Evolutionary conservation across 176 grass and related monocot genomes (phyloP).

Genomic region (Rhynchospora breviuscula): DNA sequence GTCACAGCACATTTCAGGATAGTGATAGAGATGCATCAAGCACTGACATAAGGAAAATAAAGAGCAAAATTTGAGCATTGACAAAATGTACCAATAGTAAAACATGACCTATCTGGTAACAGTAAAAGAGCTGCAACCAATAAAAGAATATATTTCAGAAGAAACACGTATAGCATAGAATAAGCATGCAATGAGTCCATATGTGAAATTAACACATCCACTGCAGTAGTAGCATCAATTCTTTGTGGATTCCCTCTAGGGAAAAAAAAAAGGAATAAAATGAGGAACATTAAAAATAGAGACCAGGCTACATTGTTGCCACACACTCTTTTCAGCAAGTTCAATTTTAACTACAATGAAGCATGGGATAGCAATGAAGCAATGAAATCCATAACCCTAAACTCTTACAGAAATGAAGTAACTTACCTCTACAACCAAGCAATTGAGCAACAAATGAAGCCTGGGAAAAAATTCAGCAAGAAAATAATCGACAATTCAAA

Average conservation of each 20-base stretch:
- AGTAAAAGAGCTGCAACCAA: not conserved
- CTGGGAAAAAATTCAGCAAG: too few species aligned
- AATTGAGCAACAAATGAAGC: too few species aligned
- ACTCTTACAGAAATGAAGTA: too few species aligned
- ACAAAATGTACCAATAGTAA: not conserved
- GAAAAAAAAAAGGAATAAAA: slow-evolving; percentile 21
- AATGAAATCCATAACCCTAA: too few species aligned
- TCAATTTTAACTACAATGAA: not conserved
- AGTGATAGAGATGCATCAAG: slow-evolving; percentile 97
- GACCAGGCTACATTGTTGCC: not conserved
- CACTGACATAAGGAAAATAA: slow-evolving; percentile 44
- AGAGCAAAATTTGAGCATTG: not conserved
- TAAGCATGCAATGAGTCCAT: slow-evolving; percentile 46
- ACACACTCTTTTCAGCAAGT: not conserved
- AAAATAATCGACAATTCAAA: too few species aligned
- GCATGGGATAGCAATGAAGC: too few species aligned
- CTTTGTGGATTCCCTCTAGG: slow-evolving; percentile 88
- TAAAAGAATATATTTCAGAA: not conserved
- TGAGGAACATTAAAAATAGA: not conserved
- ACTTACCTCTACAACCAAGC: too few species aligned
- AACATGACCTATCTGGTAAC: not conserved
- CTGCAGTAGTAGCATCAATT: slow-evolving; percentile 80
- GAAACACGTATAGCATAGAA: not conserved
- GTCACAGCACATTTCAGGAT: slow-evolving; percentile 98
- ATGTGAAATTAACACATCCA: slow-evolving; percentile 83